A percentile compares a stretch with the other conserved stretches of the same genome.
Evolutionary conservation across 768 basidiomycete genomes (phyloP).

Genomic region (Hericium rajendrae): DNA sequence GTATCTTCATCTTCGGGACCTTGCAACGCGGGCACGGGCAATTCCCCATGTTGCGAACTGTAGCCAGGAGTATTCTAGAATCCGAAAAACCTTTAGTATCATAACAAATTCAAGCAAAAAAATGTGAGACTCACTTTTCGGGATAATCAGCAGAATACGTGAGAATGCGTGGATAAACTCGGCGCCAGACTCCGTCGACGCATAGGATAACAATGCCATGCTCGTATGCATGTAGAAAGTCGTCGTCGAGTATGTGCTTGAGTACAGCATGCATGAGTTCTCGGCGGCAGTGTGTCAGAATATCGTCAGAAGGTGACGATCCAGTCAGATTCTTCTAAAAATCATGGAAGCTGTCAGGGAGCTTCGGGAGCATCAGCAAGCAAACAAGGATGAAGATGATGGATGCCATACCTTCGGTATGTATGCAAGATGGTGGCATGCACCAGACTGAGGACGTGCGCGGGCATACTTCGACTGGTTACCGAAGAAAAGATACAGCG

Average conservation of each 20-base stretch:
- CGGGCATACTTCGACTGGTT: slow-evolving; percentile 34
- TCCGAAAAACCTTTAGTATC: background rate
- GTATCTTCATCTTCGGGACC: slow-evolving; percentile 20
- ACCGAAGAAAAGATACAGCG: slow-evolving; percentile 29
- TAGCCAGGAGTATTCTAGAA: slow-evolving; percentile 25
- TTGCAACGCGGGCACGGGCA: slow-evolving; percentile 33
- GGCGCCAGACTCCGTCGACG: slow-evolving; percentile 14
- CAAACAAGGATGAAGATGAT: background rate
- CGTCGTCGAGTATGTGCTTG: slow-evolving; percentile 9
- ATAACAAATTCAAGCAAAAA: background rate
- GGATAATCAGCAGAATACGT: slow-evolving; percentile 19
- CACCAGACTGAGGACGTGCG: slow-evolving; percentile 19
- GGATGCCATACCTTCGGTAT: slow-evolving; percentile 35
- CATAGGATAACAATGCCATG: slow-evolving; percentile 17
- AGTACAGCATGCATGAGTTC: slow-evolving; percentile 18
- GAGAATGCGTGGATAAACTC: slow-evolving; percentile 16
- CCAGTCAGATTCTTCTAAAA: background rate
- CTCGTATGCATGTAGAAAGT: slow-evolving; percentile 16
- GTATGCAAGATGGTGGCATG: slow-evolving; percentile 33
- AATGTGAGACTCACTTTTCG: slow-evolving; percentile 13
- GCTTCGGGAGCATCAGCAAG: background rate
- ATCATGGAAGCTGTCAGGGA: background rate
- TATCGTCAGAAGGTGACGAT: background rate
- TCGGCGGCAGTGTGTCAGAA: slow-evolving; percentile 7
- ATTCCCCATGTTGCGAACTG: slow-evolving; percentile 28